A percentile compares a stretch with the other conserved stretches of the same genome.
These are phyloP conservation scores for Wolfiporia cocos DNA, from an alignment of 1,284 basidiomycete species.

Conservation along the genomic window DNA sequence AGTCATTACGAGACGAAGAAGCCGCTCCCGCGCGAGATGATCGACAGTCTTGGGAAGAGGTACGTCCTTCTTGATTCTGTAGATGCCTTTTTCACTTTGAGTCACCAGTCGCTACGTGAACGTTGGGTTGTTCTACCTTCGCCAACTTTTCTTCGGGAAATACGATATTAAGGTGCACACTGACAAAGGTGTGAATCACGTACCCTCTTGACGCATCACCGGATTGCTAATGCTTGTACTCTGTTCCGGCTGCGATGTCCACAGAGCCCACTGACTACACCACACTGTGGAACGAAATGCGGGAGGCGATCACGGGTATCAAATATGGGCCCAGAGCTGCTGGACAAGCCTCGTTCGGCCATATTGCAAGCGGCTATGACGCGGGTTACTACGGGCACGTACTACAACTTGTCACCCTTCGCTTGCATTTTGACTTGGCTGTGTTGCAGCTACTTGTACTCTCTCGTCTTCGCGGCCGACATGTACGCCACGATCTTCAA, in stretches of 20 bases:
- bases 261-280: conserved; percentile 64
- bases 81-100: background rate
- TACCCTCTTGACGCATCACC: background rate
- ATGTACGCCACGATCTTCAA: conserved; percentile 83
- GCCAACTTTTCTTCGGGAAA: conserved; percentile 78
- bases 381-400: conserved; percentile 74
- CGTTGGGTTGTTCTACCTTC: conserved; percentile 73
- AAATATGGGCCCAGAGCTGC: conserved; percentile 54
- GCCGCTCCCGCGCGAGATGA: conserved; percentile 68
- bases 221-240: background rate
- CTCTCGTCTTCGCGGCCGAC: conserved; percentile 71
- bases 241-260: too few species aligned
- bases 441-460: conserved; percentile 54
- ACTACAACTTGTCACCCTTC: conserved; percentile 1
- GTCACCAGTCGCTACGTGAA: conserved; percentile 66
- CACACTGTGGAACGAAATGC: conserved; percentile 64
- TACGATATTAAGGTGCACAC: conserved; percentile 77
- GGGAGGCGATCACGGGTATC: conserved; percentile 63
- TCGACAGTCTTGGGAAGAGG: conserved; percentile 77
- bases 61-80: conserved; percentile 18
- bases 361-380: conserved; percentile 72
- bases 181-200: conserved; percentile 43
- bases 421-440: background rate
- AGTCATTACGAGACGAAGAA: conserved; percentile 73
- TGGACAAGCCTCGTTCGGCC: conserved; percentile 67